A percentile compares a stretch with the other conserved stretches of the same genome.
These are phyloP conservation scores for Coniochaeta pulveracea DNA, from an alignment of 2,329 filamentous ascomycete genomes.

Conservation along the genomic window DNA sequence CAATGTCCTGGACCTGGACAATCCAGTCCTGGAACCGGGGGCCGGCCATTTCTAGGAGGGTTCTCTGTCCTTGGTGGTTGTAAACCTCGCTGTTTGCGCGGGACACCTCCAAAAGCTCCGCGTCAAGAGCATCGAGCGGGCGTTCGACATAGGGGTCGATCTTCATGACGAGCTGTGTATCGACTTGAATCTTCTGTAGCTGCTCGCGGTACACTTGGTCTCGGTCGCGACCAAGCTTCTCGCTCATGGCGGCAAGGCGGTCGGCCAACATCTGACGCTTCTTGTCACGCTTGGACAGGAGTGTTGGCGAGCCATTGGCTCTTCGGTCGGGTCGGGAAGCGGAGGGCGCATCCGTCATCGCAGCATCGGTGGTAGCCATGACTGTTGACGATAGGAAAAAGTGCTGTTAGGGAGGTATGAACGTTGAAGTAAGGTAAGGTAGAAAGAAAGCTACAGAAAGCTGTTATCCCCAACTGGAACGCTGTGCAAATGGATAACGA, in stretches of 20 bases:
- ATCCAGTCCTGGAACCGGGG: conserved; percentile 79
- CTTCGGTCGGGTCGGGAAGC: conserved; percentile 14
- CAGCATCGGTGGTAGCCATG: conserved; percentile 14
- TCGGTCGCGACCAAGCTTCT: conserved; percentile 68
- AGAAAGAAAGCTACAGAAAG: too few species aligned
- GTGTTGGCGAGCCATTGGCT: conserved; percentile 17
- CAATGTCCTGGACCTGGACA: conserved; percentile 73
- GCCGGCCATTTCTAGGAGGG: conserved; percentile 64
- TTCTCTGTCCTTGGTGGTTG: conserved; percentile 30
- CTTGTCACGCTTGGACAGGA: conserved; percentile 77
- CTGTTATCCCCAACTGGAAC: too few species aligned
- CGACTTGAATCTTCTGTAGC: conserved; percentile 81
- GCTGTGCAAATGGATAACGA: too few species aligned
- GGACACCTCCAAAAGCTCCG: conserved; percentile 26
- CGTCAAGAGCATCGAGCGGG: conserved; percentile 30
- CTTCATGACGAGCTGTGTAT: conserved; percentile 75
- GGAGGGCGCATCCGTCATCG: conserved; percentile 11
- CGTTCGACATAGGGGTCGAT: conserved; percentile 64
- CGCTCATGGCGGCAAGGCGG: conserved; percentile 62
- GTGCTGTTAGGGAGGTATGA: too few species aligned
- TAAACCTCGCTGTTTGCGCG: conserved; percentile 23
- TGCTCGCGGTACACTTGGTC: conserved; percentile 82
- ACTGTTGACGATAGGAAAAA: too few species aligned
- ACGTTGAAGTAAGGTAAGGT: too few species aligned
- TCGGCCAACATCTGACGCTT: conserved; percentile 75